phyloP scores from a whole-genome alignment of 2,329 filamentous ascomycete genomes.

The Xylariaceae sp. region DNA sequence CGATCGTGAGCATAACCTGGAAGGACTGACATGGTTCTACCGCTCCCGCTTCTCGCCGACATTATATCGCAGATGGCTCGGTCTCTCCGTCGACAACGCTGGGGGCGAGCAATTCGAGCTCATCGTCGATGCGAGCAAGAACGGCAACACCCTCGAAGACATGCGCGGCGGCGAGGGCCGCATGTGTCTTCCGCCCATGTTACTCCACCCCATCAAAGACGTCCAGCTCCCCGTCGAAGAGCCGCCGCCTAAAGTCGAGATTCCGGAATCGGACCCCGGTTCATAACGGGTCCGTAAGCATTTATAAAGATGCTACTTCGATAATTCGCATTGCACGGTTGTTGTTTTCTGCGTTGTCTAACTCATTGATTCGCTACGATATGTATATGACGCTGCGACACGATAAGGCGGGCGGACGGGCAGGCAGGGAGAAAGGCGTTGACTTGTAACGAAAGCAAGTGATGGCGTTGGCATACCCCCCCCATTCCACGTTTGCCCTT shows the following conservation, averaged over 20 bases:
- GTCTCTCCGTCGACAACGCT: conserved; percentile 72
- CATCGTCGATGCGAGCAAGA: conserved; percentile 49
- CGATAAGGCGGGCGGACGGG: not conserved
- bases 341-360: conserved; percentile 2
- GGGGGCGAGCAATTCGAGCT: conserved; percentile 73
- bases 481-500: not conserved
- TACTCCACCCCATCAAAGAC: conserved; percentile 83
- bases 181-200: conserved; percentile 88
- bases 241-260: conserved; percentile 43
- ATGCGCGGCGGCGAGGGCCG: conserved; percentile 70
- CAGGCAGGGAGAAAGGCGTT: not conserved
- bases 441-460: not conserved
- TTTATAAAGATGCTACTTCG: not conserved
- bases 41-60: conserved; percentile 77
- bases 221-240: conserved; percentile 63
- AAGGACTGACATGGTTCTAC: conserved; percentile 88
- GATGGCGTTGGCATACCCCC: not conserved
- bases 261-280: conserved; percentile 49
- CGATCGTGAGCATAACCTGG: conserved; percentile 84
- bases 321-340: conserved; percentile 9
- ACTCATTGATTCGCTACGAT: not conserved
- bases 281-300: conserved; percentile 29
- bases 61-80: conserved; percentile 81
- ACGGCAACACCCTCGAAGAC: conserved; percentile 44
- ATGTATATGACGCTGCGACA: not conserved